Evolutionary conservation across 495 filamentous ascomycete species (phyloP), one percentile per base, ranked within the genome.

Genomic region (Friedmanniomyces simplex): DNA sequence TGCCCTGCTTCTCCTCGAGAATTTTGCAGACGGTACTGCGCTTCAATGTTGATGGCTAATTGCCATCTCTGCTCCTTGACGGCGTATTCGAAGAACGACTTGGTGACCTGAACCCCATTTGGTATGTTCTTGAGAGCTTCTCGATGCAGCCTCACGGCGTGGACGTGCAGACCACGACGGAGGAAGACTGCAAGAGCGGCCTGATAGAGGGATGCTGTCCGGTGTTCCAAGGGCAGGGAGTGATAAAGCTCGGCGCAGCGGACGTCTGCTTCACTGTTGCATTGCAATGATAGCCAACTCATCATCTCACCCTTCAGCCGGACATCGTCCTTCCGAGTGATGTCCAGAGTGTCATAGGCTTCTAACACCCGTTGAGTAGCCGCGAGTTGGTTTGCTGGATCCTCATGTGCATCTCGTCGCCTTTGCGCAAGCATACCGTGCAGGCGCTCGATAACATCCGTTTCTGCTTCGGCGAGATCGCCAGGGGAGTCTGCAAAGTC

Each of bases 281-380:
- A 47, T 21, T 21, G 43, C 1, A 13, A 21, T 0, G 54, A 63
- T 2, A 72, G 63, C 59, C 68, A 72, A 4, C 62, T 53, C 22
- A 72, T 59, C 14, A 72, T 47, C 30, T 68, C 62, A 24, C 45
- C 46, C 28, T 55, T 48, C 18, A 67, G 54, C n/a, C 50, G 26
- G 8, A 54, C 21, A 52, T 63, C 52, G 5, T 58, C 12, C 36
- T 34, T 56, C 16, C 12, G 12, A 10, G 21, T 16, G 10, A 25
- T 2, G 25, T 63, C 46, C 10, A 59, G 45, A 1, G 32, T n/a
- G 8, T 63, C 50, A 37, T 63, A 63, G 28, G 55, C 1, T 30
- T n/a, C n/a, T 18, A 47, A 30, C 2, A 47, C 48, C 2, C 34
- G 5, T 24, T 42, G n/a, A 30, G 18, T 43, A 10, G 36, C 1